A percentile compares a stretch with the other conserved stretches of the same genome.
Evolutionary conservation across 1,284 basidiomycete species (phyloP).

Genomic region (Vanrija sp.): DNA sequence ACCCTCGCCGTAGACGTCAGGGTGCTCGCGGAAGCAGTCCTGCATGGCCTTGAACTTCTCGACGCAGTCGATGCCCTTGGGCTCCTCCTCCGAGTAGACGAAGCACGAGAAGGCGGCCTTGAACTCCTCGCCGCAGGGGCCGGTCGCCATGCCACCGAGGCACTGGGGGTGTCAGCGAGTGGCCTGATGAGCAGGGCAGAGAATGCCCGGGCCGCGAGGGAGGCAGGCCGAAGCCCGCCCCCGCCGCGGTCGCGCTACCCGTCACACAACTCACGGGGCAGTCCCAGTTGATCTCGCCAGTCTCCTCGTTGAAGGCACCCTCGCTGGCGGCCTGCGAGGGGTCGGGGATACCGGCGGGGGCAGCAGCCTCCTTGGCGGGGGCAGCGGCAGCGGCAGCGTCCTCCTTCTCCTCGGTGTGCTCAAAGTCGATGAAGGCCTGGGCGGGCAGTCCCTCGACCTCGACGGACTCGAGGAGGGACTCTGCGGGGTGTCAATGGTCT

Average conservation of each 20-base stretch:
- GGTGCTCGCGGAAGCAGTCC: conserved; percentile 93
- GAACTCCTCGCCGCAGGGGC: conserved; percentile 92
- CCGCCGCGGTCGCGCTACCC: no score
- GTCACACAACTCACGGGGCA: conserved; percentile 58
- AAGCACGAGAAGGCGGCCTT: conserved; percentile 97
- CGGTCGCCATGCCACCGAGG: conserved; percentile 96
- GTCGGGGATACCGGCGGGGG: background rate
- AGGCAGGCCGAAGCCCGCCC: no score
- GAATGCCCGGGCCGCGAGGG: background rate
- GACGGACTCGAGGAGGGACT: no score
- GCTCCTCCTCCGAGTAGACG: conserved; percentile 87
- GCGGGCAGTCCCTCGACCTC: no score
- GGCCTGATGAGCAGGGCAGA: background rate
- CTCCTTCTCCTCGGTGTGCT: background rate
- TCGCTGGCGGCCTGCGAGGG: conserved; percentile 23
- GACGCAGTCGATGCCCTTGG: conserved; percentile 96
- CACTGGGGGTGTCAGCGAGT: conserved; percentile 53
- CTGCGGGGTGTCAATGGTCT: no score
- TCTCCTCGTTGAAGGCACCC: conserved; percentile 75
- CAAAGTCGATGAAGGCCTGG: no score
- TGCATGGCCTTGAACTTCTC: conserved; percentile 99
- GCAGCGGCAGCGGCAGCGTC: background rate
- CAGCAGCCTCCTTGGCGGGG: background rate
- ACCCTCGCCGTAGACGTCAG: conserved; percentile 93
- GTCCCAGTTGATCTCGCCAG: conserved; percentile 98